Evolutionary conservation across 177 flowering plant genomes (phyloP).

Genomic region (Vitis hybrid): DNA sequence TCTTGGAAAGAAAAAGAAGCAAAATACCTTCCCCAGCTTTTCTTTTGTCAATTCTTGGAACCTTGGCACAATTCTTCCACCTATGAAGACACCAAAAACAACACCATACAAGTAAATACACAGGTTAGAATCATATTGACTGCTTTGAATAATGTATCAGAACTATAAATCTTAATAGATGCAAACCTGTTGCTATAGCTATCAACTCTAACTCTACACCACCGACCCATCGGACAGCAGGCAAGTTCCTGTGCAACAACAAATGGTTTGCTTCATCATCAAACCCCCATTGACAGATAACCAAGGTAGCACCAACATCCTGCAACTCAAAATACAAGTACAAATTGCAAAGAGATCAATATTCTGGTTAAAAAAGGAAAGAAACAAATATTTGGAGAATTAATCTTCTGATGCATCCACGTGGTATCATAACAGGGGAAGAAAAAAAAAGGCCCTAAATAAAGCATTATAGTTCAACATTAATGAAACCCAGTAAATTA

Average conservation of each 20-base stretch:
- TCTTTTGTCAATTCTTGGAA: constrained; percentile 96
- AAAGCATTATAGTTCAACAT: no score
- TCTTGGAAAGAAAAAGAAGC: background rate
- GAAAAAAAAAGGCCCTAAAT: no score
- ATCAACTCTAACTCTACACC: constrained; percentile 97
- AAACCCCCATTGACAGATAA: constrained; percentile 99
- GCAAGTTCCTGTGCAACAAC: constrained; percentile 87
- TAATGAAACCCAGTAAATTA: no score
- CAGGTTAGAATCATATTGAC: background rate
- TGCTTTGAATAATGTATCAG: no score
- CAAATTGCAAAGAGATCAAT: background rate
- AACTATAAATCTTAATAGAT: background rate
- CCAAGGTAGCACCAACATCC: constrained; percentile 99
- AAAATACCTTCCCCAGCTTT: constrained; percentile 79
- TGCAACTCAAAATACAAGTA: constrained; percentile 19
- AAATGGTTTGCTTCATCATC: constrained; percentile 99
- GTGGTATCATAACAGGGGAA: no score
- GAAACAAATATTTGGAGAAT: background rate
- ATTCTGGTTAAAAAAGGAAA: background rate
- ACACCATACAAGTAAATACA: background rate
- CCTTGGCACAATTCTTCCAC: constrained; percentile 99
- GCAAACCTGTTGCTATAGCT: constrained; percentile 95
- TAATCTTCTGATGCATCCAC: no score
- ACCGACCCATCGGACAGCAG: constrained; percentile 99
- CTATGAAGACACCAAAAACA: constrained; percentile 29